Base-by-base conservation (phyloP, 768 basidiomycete species). In the Rhodocollybia butyracea region DNA sequence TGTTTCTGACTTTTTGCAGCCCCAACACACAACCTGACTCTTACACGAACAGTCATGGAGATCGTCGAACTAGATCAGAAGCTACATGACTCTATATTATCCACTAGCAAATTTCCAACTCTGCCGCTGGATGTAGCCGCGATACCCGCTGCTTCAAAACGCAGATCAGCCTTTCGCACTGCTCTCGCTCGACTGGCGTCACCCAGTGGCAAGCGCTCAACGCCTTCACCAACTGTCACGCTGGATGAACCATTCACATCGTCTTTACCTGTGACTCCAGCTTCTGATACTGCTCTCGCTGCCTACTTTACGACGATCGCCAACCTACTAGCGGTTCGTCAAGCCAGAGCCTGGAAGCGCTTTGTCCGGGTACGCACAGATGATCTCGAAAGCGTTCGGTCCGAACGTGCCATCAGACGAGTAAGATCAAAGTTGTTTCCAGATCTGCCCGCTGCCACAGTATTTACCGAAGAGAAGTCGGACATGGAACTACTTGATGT, bases 321-420 rank as follows among this genome's bases (percentile, higher is more conserved):
- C 52, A 91, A 90, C 59, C 79, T 84, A 39, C 70, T 79, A 3
- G 65, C 73, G 3, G 67, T 94, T 38, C 83, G 89, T 32, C 78
- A 80, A 53, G 74, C 84, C 21, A 80, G 85, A 41, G 75, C 83
- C 2, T 96, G 93, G 93, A 89, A 87, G 64, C 82, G 87, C 15
- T 96, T 96, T 62, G 88, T 94, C 54, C 77, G 85, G 42, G 90
- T 94, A 7, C 80, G 93, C 54, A 88, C 85, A 3, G 93, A 95
- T 63, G 94, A 96, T 68, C 70, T 95, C 48, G 86, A 94, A 73
- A 93, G 91, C 61, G 85, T 86, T 5, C 84, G 92, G 41, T 84
- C 89, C 38, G 91, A 94, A 73, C 79, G 91, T 59, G 88, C 92
- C 3, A 89, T 94, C 71, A 92, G 92, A 73, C 84, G 90, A 29